Evolutionary conservation across 2,329 filamentous ascomycete species (phyloP), one percentile per base, ranked within the genome.

Genomic region (Fusarium oligoseptatum): DNA sequence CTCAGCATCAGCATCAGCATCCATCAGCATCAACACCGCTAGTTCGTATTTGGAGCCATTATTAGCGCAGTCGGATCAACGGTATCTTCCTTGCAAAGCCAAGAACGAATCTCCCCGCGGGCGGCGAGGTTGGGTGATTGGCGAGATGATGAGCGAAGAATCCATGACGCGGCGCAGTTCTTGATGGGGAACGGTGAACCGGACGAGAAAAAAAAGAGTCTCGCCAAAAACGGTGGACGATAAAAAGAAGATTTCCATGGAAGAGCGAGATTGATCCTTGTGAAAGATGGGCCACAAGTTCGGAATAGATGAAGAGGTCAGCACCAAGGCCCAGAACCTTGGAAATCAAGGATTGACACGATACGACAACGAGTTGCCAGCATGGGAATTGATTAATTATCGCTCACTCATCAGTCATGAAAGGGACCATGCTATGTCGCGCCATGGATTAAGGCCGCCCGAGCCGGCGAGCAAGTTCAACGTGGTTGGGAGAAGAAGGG

Each of bases 141-240:
- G 52, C 64, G 61, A 74, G 62, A 65, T 71, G 57, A 72, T 48
- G 60, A 64, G 62, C 48, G 43, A 70, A 39, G 58, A 37, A 72
- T 48, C 36, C 37, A 67, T 75, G 65, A 64, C 60, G 64, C 58
- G 52, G 71, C 71, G 45, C 70, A 43, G 64, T 36, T 45, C 24
- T 52, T 43, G 57, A 66, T 60, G 39, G 58, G 41, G 55, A 50
- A 65, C 63, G 63, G 63, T 65, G 52, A 65, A 65, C 39, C 52
- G 32, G 63, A 65, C 39, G 63, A 57, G 24, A 48, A 48, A 22
- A 37, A 52, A 57, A 45, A 48, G 24, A 14, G 7, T 27, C 55
- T 65, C 52, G n/a, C 29, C 55, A 58, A 41, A 41, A 56, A 64
- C 48, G 48, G 48, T 36, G n/a, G 34, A 50, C 22, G n/a, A 58